Base-by-base conservation (phyloP, 441 rosid genomes). In the Mallotus japonicus region DNA sequence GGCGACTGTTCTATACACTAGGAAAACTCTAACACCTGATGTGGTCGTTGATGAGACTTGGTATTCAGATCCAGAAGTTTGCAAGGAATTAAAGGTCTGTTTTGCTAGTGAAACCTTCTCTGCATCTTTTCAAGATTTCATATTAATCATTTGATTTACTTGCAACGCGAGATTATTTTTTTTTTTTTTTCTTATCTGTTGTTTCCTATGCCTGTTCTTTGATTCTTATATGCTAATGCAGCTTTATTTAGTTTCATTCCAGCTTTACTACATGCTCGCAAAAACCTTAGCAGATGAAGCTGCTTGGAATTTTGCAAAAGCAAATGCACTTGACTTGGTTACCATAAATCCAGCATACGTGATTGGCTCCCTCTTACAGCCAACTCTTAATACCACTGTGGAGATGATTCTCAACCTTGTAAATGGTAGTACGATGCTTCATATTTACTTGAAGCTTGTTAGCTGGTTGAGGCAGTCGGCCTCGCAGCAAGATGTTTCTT, bases 201-300 rank as follows among this genome's bases (percentile, higher is more conserved):
- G 56, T 16, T 53, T 53, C 7, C 49, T 44, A 0, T 44, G 12
- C 12, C 49, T 44, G 49, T 60, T 28, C 42, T 37, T 12, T 15
- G 15, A 13, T 8, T n/a, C 9, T 19, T 19, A 16, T 10, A 55
- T 63, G 24, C 11, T 10, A n/a, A 17, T 42, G 47, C 11, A 15
- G 42, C 5, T 42, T 11, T 5, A 17, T n/a, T n/a, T 20, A 13
- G 47, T 3, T 8, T 17, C 14, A 15, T 47, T 55, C 15, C 69
- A 73, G 70, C 64, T 44, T 14, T 64, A 54, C 63, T 64, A 64
- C 44, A 3, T 8, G n/a, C 83, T 89, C 12, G 88, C 94, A 14
- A 87, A 92, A 73, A 83, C 85, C 51, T 84, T 89, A 82, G 97
- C 97, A 0, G 97, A 92, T 77, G 82, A 85, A 80, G 89, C 95